Base-by-base conservation (phyloP, 305 asterid species). In the Lippia alba region DNA sequence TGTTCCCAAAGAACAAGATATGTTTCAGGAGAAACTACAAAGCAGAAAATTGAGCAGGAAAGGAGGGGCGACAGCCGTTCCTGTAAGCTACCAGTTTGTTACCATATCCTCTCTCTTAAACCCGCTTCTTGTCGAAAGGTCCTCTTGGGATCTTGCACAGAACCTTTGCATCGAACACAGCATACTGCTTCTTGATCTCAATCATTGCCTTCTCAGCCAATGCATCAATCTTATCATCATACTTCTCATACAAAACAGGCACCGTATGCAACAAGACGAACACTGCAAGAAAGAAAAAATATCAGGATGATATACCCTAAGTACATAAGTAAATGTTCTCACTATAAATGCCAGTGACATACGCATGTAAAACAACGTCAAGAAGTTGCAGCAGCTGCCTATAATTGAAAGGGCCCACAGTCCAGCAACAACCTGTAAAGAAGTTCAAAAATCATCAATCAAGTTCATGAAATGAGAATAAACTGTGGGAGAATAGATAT, bases 321-420 rank as follows among this genome's bases (percentile, higher is more conserved):
- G 41, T 4, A 36, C 0, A 36, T 36, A 8, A 4, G 9, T 36
- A 4, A 8, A 8, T 36, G 41, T 36, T 36, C 41, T 4, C 18
- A n/a, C 24, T 16, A 55, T 33, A 19, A 41, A 54, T 50, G 41
- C 1, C 17, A 16, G 17, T 20, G 56, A 50, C 6, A 53, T 86
- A 94, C 99, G 19, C 61, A 87, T 76, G 74, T 94, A 91, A 76
- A 82, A 81, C 91, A 94, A 69, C 1, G 99, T 94, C 87, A 94
- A 79, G 87, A 94, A 91, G 81, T 77, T 88, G 88, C 81, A 80
- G 86, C 83, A 94, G 82, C 94, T 89, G 56, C 99, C 99, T 67
- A 91, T 76, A 63, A 89, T 76, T 2, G 99, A 94, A 61, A 94
- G 67, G 64, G 82, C 62, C 99, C 97, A 94, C 71, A 91, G 79